Conservation (phyloP, 176 grass and related monocot genomes). For the Carex kokanica region DNA sequence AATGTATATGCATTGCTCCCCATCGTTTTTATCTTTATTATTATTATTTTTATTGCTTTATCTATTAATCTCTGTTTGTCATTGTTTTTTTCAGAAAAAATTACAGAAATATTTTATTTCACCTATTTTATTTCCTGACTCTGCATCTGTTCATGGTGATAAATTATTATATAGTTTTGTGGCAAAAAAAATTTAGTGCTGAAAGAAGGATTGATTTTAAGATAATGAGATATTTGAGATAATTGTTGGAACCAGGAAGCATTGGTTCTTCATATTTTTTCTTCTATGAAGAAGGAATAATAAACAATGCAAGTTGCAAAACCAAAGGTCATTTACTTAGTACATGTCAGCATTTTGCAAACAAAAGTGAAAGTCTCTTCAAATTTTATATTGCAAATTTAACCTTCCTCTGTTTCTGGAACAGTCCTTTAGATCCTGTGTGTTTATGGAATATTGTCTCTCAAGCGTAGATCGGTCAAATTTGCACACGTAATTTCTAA, state of each 20-base stretch:
- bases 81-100: too few relatives aligned
- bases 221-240: background rate
- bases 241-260: background rate
- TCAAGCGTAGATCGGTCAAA: background rate
- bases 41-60: too few relatives aligned
- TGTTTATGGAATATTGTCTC: background rate
- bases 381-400: background rate
- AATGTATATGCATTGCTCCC: background rate
- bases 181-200: background rate
- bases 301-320: conserved; percentile 7
- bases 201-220: background rate
- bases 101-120: too few relatives aligned
- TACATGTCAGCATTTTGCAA: background rate
- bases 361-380: background rate
- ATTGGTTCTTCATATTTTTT: background rate
- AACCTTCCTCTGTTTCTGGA: background rate
- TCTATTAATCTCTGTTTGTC: too few relatives aligned
- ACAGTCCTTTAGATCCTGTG: background rate
- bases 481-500: background rate
- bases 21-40: too few relatives aligned
- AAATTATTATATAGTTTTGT: background rate
- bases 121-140: too few relatives aligned
- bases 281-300: background rate
- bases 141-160: background rate
- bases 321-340: background rate